Evolutionary conservation across 306 rosid genomes (phyloP).

Genomic region (Spatholobus suberectus): DNA sequence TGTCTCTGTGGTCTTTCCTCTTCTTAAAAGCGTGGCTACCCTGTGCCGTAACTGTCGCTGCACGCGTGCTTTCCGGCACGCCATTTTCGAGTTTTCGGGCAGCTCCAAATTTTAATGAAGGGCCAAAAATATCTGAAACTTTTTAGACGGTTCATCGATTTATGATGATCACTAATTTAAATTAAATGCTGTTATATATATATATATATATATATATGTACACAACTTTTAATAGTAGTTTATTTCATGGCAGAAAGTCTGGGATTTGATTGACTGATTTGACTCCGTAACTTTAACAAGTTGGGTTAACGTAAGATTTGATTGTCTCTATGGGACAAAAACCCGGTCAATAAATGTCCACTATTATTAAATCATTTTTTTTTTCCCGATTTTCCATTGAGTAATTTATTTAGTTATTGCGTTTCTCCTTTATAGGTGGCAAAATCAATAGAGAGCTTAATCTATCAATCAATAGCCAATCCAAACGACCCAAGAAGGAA

Average conservation of each 20-base stretch:
- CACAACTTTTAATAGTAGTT: not conserved
- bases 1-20: not conserved
- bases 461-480: slow-evolving; percentile 51
- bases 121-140: not conserved
- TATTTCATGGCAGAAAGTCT: not conserved
- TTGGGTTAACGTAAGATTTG: not conserved
- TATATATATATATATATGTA: not conserved
- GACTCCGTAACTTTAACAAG: not conserved
- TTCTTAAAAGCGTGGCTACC: not conserved
- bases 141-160: not conserved
- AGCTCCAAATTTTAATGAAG: not conserved
- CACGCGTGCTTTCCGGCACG: not conserved
- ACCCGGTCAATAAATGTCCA: not conserved
- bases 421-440: slow-evolving; percentile 53
- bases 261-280: not conserved
- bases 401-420: not conserved
- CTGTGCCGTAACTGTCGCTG: not conserved
- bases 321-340: not conserved
- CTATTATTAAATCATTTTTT: not conserved
- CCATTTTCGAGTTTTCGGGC: not conserved
- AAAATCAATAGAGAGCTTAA: slow-evolving; percentile 61
- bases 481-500: slow-evolving; percentile 67
- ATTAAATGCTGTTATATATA: not conserved
- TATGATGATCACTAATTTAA: not conserved
- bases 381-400: not conserved